Percentiles rank a stretch among this genome's conserved stretches.
phyloP scores from a whole-genome alignment of 2,329 filamentous ascomycete species.

The Dothidotthia symphoricarpi region DNA sequence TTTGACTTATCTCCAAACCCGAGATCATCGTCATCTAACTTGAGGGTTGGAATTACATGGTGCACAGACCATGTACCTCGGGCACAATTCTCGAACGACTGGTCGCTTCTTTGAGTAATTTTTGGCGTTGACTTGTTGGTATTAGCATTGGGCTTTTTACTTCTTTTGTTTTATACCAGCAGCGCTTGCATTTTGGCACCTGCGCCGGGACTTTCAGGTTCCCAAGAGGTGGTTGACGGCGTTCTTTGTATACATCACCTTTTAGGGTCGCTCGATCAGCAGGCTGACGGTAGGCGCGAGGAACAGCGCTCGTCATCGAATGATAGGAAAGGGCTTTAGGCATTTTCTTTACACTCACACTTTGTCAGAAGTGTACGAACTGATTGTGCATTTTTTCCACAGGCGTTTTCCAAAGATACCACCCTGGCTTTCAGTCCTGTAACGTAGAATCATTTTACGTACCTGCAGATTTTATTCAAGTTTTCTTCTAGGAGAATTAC shows the following conservation, averaged over 20 bases:
- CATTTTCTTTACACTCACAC: conserved; percentile 26
- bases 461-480: conserved; percentile 3
- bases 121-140: not conserved
- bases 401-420: conserved; percentile 27
- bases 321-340: conserved; percentile 13
- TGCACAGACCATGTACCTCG: not conserved
- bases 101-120: not conserved
- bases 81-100: not conserved
- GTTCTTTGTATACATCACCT: conserved; percentile 25
- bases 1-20: too few species aligned
- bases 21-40: too few species aligned
- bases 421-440: conserved; percentile 22
- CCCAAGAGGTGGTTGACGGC: conserved; percentile 25
- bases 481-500: too few species aligned
- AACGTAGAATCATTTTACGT: conserved; percentile 12
- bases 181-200: conserved; percentile 36
- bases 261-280: conserved; percentile 19
- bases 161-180: conserved; percentile 31
- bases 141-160: conserved; percentile 4
- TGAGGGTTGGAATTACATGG: too few species aligned
- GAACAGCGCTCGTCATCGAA: conserved; percentile 12
- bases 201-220: conserved; percentile 25
- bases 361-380: conserved; percentile 33
- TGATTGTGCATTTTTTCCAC: conserved; percentile 12
- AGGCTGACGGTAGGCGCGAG: conserved; percentile 22